These are phyloP conservation scores for Arachis stenosperma DNA, from an alignment of 306 rosid species.

Conservation along the genomic window DNA sequence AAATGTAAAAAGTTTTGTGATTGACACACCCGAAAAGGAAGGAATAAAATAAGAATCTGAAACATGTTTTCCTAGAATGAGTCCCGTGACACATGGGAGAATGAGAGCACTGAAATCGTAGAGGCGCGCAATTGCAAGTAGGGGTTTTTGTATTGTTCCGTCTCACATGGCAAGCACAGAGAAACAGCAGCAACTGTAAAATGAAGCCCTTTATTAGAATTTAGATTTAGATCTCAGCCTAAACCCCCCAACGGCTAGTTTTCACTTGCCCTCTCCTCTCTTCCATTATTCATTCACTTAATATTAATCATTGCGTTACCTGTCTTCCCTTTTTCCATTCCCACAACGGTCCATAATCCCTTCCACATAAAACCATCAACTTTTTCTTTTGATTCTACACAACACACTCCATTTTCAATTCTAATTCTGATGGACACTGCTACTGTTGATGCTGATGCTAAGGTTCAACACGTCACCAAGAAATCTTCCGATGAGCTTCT, in stretches of 20 bases:
- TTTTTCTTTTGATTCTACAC: too few relatives aligned
- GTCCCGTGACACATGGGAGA: constrained; percentile 27
- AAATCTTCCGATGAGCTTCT: constrained; percentile 88
- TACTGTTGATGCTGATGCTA: constrained; percentile 2
- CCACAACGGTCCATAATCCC: constrained; percentile 35
- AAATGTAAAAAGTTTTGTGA: not conserved
- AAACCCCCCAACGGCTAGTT: constrained; percentile 50
- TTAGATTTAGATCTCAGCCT: too few relatives aligned
- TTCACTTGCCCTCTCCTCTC: constrained; percentile 8
- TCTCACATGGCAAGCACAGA: not conserved
- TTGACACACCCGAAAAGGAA: not conserved
- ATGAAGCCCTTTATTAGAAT: not conserved
- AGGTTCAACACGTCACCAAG: constrained; percentile 70
- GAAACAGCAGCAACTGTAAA: not conserved
- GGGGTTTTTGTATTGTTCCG: constrained; percentile 26
- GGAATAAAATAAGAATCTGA: not conserved
- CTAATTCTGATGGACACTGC: constrained; percentile 50
- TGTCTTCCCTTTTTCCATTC: constrained; percentile 15
- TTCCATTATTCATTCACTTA: constrained; percentile 20
- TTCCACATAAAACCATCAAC: constrained; percentile 34
- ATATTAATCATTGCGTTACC: constrained; percentile 3
- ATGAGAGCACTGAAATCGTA: constrained; percentile 16
- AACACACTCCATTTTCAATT: too few relatives aligned
- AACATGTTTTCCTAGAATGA: not conserved
- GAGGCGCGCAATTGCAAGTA: constrained; percentile 32